A percentile compares a stretch with the other conserved stretches of the same genome.
These are phyloP conservation scores for Cystobasidium ongulense DNA, from an alignment of 768 basidiomycete species.

Conservation along the genomic window DNA sequence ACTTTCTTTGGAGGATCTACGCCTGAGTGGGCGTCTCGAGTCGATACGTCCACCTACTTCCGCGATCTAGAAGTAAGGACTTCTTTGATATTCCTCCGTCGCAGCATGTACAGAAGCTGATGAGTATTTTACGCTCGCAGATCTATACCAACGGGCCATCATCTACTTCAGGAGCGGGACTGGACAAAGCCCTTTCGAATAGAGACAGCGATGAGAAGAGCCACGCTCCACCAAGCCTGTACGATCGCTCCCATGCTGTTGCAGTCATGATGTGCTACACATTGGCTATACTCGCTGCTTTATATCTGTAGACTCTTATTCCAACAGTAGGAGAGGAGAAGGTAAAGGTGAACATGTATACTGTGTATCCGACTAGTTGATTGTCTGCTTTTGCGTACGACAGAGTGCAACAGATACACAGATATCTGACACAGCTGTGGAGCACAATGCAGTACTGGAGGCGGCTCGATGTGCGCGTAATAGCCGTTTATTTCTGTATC, in stretches of 20 bases:
- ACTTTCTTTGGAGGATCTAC: conserved; percentile 21
- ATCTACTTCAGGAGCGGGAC: background rate
- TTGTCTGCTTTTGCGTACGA: too few relatives aligned
- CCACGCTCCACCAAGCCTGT: background rate
- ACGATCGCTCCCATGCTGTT: background rate
- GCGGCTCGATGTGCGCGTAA: too few relatives aligned
- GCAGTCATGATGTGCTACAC: background rate
- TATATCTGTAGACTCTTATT: background rate
- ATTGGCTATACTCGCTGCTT: background rate
- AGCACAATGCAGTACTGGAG: too few relatives aligned
- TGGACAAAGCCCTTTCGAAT: background rate
- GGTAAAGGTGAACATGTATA: too few relatives aligned
- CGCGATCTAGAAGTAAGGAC: background rate
- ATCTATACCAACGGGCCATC: background rate
- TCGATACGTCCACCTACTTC: background rate
- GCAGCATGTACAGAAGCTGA: too few relatives aligned
- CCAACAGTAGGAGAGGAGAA: too few relatives aligned
- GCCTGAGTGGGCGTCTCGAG: background rate
- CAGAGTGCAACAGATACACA: too few relatives aligned
- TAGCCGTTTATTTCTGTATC: too few relatives aligned
- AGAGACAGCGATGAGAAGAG: background rate
- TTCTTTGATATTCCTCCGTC: too few relatives aligned
- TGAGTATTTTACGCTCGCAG: background rate
- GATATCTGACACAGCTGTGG: too few relatives aligned
- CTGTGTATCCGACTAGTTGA: too few relatives aligned